Percentiles rank a stretch among this genome's conserved stretches.
phyloP scores from a whole-genome alignment of 306 rosid species.

The Gillenia trifoliata region DNA sequence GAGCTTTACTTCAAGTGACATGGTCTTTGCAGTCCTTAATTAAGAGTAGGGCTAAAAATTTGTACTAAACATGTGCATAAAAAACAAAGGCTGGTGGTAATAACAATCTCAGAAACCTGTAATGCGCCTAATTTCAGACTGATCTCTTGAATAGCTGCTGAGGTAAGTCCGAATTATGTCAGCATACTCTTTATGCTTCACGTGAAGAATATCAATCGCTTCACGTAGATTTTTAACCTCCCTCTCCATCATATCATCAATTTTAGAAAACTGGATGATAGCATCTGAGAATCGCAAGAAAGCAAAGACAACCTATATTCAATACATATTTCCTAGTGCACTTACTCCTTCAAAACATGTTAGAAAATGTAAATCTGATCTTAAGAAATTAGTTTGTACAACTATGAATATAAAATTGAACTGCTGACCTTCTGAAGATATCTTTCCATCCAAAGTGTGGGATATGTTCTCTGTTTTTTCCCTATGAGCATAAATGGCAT shows the following conservation, averaged over 20 bases:
- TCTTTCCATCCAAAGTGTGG: slow-evolving; percentile 37
- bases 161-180: slow-evolving; percentile 40
- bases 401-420: slow-evolving; percentile 19
- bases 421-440: slow-evolving; percentile 68
- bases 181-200: slow-evolving; percentile 62
- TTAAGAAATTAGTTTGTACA: slow-evolving; percentile 1
- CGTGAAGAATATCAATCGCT: slow-evolving; percentile 55
- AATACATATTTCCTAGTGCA: slow-evolving; percentile 20
- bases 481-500: slow-evolving; percentile 46
- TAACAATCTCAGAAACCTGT: slow-evolving; percentile 45
- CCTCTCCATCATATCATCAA: slow-evolving; percentile 74
- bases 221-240: slow-evolving; percentile 55
- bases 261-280: slow-evolving; percentile 55
- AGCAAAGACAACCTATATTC: slow-evolving; percentile 20
- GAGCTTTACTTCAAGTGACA: not conserved
- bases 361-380: slow-evolving; percentile 9
- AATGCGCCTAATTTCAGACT: slow-evolving; percentile 57
- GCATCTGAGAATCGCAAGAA: slow-evolving; percentile 58
- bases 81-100: not conserved
- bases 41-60: not conserved
- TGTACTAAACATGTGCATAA: not conserved
- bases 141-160: slow-evolving; percentile 42
- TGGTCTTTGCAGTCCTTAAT: not conserved
- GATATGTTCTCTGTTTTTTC: slow-evolving; percentile 41
- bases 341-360: slow-evolving; percentile 13